Conservation (phyloP, 2,329 filamentous ascomycete genomes). For the Coniochaeta pulveracea region DNA sequence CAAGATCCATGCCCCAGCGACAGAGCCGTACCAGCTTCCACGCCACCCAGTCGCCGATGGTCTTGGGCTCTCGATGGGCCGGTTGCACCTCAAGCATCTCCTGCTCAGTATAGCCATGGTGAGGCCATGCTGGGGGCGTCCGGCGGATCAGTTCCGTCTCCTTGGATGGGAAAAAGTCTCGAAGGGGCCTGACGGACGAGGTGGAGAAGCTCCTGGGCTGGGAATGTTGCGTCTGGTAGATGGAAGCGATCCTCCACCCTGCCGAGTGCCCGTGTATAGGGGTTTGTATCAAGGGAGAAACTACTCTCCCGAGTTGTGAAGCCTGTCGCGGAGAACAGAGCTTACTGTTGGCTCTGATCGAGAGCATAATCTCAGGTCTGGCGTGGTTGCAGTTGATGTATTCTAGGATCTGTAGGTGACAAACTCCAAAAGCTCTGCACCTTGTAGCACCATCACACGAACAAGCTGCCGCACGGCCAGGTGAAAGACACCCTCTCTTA, state of each 20-base stretch:
- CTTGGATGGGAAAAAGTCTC: conserved; percentile 52
- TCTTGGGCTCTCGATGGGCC: conserved; percentile 65
- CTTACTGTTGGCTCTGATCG: conserved; percentile 13
- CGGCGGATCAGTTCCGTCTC: conserved; percentile 50
- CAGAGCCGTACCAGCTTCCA: conserved; percentile 60
- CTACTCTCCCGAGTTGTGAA: conserved; percentile 13
- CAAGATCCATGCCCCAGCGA: conserved; percentile 64
- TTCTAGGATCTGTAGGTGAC: not conserved
- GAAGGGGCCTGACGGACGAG: conserved; percentile 30
- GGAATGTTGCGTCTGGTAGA: conserved; percentile 11
- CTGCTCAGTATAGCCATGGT: conserved; percentile 63
- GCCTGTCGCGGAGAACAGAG: conserved; percentile 17
- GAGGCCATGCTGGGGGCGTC: conserved; percentile 57
- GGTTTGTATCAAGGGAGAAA: conserved; percentile 8
- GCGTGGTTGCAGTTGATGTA: not conserved
- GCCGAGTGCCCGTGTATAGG: conserved; percentile 11
- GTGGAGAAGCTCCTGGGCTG: conserved; percentile 34
- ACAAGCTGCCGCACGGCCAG: too few species aligned
- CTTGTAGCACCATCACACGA: too few species aligned
- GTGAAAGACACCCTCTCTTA: not conserved
- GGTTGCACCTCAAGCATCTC: conserved; percentile 68
- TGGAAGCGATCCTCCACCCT: conserved; percentile 16
- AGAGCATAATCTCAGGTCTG: conserved; percentile 14
- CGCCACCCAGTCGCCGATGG: conserved; percentile 67
- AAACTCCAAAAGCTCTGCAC: too few species aligned